Percentiles rank a stretch among this genome's conserved stretches.
Evolutionary conservation across 2,329 filamentous ascomycete genomes (phyloP).

Genomic region (Aspergillus udagawae): DNA sequence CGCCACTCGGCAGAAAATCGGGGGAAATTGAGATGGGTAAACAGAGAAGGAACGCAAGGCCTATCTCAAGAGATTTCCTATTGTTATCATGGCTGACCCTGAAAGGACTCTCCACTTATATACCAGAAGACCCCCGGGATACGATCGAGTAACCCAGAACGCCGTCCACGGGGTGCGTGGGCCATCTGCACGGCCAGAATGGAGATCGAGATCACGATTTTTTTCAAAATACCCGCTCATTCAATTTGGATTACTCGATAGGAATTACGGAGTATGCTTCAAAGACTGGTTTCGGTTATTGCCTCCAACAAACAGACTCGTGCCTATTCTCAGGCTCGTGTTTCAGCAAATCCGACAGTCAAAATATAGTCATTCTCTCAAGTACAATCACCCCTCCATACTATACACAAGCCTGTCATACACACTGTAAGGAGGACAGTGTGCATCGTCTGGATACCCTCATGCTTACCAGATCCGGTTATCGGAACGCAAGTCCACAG

Average conservation of each 20-base stretch:
- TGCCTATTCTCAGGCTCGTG: neutral
- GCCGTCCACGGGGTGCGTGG: neutral
- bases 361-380: neutral
- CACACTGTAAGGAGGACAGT: slow-evolving; percentile 4
- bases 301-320: neutral
- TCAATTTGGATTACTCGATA: neutral
- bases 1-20: neutral
- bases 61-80: neutral
- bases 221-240: neutral
- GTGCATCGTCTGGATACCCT: neutral
- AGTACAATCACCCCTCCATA: neutral
- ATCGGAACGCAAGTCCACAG: neutral
- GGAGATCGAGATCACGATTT: neutral
- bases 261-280: neutral
- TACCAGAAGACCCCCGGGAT: neutral
- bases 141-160: neutral
- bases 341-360: neutral
- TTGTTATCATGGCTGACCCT: neutral
- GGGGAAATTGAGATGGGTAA: neutral
- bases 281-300: neutral
- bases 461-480: neutral
- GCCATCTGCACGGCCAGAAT: neutral
- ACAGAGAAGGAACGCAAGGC: neutral
- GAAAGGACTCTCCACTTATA: slow-evolving; percentile 2
- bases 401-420: neutral